Evolutionary conservation across 331 rosid genomes (phyloP).

Genomic region (Quercus tomentella): DNA sequence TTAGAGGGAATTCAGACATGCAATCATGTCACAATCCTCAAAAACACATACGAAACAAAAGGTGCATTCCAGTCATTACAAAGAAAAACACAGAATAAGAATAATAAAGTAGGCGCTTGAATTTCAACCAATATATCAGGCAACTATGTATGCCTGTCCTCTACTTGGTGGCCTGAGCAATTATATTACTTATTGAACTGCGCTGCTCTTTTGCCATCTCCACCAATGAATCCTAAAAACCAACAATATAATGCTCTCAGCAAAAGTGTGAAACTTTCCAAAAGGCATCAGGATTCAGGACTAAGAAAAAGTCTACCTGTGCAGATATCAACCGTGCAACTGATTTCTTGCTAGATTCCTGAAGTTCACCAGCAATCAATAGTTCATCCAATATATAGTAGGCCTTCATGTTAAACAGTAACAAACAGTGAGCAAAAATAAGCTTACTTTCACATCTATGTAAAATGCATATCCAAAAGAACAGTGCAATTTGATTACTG

Average conservation of each 20-base stretch:
- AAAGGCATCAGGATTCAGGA: slow-evolving; percentile 10
- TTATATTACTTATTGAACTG: slow-evolving; percentile 80
- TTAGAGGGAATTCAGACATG: background rate
- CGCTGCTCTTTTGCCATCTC: slow-evolving; percentile 96
- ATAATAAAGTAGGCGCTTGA: background rate
- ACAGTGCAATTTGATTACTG: background rate
- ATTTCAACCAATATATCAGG: background rate
- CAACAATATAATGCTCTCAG: slow-evolving; percentile 5
- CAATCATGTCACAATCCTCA: background rate
- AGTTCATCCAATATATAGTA: slow-evolving; percentile 87
- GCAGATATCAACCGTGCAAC: slow-evolving; percentile 93
- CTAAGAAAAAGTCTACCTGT: slow-evolving; percentile 51
- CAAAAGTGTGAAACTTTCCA: background rate
- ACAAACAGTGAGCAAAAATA: slow-evolving; percentile 5
- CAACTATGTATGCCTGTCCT: background rate
- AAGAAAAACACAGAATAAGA: background rate
- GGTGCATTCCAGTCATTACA: background rate
- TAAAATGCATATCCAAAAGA: background rate
- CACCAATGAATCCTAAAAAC: slow-evolving; percentile 84
- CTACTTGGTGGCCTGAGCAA: slow-evolving; percentile 93
- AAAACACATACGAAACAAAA: background rate
- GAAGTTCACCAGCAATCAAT: slow-evolving; percentile 94
- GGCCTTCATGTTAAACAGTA: slow-evolving; percentile 54
- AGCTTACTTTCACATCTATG: background rate
- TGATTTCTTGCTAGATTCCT: slow-evolving; percentile 96